Percentiles rank a stretch among this genome's conserved stretches.
Evolutionary conservation across 2,329 filamentous ascomycete species (phyloP).

Genomic region (Beauveria scarabaeidicola): DNA sequence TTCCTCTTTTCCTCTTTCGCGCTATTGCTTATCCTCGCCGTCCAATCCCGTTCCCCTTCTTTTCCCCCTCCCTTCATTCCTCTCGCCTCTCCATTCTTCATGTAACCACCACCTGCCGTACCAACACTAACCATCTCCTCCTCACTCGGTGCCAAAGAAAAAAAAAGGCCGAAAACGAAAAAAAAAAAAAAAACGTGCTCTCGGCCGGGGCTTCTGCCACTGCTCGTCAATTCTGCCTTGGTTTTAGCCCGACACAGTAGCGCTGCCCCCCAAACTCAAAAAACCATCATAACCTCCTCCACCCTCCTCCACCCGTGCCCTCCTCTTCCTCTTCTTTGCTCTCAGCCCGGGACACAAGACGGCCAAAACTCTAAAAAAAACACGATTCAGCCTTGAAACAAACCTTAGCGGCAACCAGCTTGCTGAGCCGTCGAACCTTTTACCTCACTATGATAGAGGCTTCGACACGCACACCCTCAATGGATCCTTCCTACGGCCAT

Average conservation of each 20-base stretch:
- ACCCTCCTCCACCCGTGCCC: background rate
- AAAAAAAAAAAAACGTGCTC: background rate
- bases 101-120: background rate
- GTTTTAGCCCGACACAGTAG: conserved; percentile 3
- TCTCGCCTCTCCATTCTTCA: background rate
- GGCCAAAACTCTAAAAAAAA: background rate
- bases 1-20: no score
- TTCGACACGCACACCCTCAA: conserved; percentile 20
- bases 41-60: no score
- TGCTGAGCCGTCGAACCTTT: background rate
- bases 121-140: background rate
- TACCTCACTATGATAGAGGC: conserved; percentile 6
- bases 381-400: background rate
- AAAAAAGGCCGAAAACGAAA: background rate
- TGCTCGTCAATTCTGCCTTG: conserved; percentile 6
- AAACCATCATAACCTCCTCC: background rate
- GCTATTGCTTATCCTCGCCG: no score
- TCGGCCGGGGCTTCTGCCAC: background rate
- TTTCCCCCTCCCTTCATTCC: background rate
- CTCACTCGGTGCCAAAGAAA: background rate
- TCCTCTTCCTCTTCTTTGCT: background rate
- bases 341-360: background rate
- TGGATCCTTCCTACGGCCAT: conserved; percentile 38
- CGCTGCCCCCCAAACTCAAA: conserved; percentile 7
- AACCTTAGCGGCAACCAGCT: background rate